Percentiles rank a stretch among this genome's conserved stretches.
Conservation (phyloP, 768 basidiomycete species). For the Lactifluus subvellereus region DNA sequence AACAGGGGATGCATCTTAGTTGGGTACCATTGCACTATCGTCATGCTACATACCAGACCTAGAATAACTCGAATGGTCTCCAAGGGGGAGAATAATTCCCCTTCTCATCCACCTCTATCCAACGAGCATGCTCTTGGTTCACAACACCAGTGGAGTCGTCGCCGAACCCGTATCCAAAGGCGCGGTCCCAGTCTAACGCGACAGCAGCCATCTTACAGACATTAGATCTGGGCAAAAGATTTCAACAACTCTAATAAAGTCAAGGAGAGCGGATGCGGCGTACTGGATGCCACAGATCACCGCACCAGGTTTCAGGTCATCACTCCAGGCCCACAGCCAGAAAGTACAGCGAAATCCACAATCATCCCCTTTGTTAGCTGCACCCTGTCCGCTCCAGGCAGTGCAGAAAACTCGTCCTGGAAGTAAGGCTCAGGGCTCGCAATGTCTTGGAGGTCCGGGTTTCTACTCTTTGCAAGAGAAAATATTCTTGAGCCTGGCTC, state of each 20-base stretch:
- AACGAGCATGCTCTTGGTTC: conserved; percentile 42
- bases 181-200: conserved; percentile 56
- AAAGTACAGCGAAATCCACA: conserved; percentile 61
- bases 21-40: neutral
- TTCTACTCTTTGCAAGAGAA: conserved; percentile 40
- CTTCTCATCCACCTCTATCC: conserved; percentile 63
- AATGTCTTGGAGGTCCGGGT: conserved; percentile 40
- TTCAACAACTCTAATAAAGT: neutral
- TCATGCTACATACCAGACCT: neutral
- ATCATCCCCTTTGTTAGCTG: conserved; percentile 57
- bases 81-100: conserved; percentile 52
- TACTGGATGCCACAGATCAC: conserved; percentile 56
- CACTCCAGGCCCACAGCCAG: conserved; percentile 52
- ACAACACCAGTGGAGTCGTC: conserved; percentile 38
- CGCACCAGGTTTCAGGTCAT: conserved; percentile 44
- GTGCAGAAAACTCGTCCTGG: conserved; percentile 44
- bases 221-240: conserved; percentile 43
- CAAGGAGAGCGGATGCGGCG: conserved; percentile 20
- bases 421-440: conserved; percentile 50
- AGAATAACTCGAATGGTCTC: conserved; percentile 51
- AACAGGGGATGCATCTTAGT: neutral
- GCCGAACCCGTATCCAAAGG: conserved; percentile 47
- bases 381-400: conserved; percentile 39
- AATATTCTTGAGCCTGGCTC: conserved; percentile 35
- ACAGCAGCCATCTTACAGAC: conserved; percentile 55